Conservation (phyloP, 129 eudicot species). For the Oenanthe sinensis region DNA sequence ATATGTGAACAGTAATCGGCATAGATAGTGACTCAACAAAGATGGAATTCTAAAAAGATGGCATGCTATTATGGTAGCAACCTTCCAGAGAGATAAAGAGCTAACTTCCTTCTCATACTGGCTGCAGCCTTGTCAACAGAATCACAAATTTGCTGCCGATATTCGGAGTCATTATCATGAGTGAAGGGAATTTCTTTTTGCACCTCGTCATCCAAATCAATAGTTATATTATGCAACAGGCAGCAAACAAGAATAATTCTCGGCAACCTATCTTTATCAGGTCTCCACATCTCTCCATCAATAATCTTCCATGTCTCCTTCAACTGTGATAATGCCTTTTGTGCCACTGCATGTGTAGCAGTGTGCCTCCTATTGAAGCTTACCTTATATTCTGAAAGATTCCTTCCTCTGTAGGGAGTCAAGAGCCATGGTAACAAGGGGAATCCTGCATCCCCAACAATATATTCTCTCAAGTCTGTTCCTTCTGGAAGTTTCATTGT, state of each 20-base stretch:
- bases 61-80: slow-evolving; percentile 11
- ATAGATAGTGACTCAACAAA: background rate
- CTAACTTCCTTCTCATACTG: slow-evolving; percentile 35
- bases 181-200: slow-evolving; percentile 32
- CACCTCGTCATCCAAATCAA: slow-evolving; percentile 55
- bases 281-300: slow-evolving; percentile 62
- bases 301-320: slow-evolving; percentile 63
- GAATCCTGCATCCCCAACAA: slow-evolving; percentile 39
- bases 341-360: slow-evolving; percentile 41
- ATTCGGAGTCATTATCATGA: slow-evolving; percentile 22
- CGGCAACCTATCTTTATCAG: slow-evolving; percentile 46
- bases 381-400: slow-evolving; percentile 11
- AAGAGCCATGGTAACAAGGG: slow-evolving; percentile 53
- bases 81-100: slow-evolving; percentile 33
- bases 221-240: slow-evolving; percentile 55
- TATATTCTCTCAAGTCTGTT: slow-evolving; percentile 42
- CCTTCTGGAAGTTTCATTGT: slow-evolving; percentile 20
- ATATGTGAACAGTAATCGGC: background rate
- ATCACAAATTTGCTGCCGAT: slow-evolving; percentile 26
- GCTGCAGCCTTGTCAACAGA: slow-evolving; percentile 29
- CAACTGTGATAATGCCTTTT: slow-evolving; percentile 40
- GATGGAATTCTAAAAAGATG: background rate
- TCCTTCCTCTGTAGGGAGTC: slow-evolving; percentile 34
- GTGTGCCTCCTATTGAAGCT: slow-evolving; percentile 34
- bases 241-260: slow-evolving; percentile 51